Conservation (phyloP, 106 monocot genomes). For the Narthecium ossifragum region DNA sequence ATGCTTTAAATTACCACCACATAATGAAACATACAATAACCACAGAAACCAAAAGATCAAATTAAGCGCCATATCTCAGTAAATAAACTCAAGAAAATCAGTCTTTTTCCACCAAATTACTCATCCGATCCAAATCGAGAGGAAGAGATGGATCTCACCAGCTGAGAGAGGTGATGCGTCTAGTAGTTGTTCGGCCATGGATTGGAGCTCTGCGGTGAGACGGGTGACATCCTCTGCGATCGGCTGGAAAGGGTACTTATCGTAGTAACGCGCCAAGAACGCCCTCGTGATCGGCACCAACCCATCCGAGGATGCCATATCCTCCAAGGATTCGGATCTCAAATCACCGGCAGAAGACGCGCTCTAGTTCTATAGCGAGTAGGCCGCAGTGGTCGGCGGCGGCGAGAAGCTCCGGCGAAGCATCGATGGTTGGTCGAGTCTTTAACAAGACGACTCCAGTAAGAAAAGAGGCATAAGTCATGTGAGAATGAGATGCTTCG, state of each 20-base stretch:
- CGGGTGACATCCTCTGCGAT: conserved; percentile 49
- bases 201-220: conserved; percentile 44
- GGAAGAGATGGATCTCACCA: conserved; percentile 29
- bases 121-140: too few species aligned
- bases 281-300: conserved; percentile 83
- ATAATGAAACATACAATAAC: background rate
- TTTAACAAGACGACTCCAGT: too few species aligned
- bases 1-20: background rate
- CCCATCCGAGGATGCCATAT: conserved; percentile 69
- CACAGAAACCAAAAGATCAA: background rate
- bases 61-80: background rate
- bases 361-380: too few species aligned
- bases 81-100: background rate
- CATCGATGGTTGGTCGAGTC: too few species aligned
- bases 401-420: too few species aligned
- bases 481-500: too few species aligned
- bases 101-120: too few species aligned
- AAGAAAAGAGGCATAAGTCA: too few species aligned
- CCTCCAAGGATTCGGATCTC: background rate
- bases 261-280: conserved; percentile 79
- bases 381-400: too few species aligned
- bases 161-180: conserved; percentile 32
- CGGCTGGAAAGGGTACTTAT: conserved; percentile 57
- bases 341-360: too few species aligned
- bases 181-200: conserved; percentile 28